A percentile compares a stretch with the other conserved stretches of the same genome.
Conservation (phyloP, 176 grass and related monocot genomes). For the Cenchrus fungigraminus region DNA sequence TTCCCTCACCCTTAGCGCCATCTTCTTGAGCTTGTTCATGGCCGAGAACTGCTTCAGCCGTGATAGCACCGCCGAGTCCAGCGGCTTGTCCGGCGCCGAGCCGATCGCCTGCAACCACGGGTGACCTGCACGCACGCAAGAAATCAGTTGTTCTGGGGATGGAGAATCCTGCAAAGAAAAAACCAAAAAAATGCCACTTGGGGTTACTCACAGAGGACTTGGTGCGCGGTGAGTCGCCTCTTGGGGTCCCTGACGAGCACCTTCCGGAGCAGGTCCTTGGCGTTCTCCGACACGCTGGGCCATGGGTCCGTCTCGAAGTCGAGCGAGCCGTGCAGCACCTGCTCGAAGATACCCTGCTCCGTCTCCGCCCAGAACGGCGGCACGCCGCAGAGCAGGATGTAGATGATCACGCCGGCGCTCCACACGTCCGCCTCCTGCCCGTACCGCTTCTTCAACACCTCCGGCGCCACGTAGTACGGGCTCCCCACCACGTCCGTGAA, state of each 20-base stretch:
- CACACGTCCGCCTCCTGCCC: constrained; percentile 61
- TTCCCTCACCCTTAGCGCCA: constrained; percentile 55
- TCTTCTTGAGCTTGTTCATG: constrained; percentile 68
- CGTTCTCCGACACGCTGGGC: constrained; percentile 48
- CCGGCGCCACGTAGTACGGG: constrained; percentile 64
- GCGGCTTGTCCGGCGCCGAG: constrained; percentile 51
- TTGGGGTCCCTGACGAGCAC: constrained; percentile 59
- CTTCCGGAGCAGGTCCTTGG: constrained; percentile 57
- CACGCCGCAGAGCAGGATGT: constrained; percentile 62
- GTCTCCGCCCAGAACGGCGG: constrained; percentile 68
- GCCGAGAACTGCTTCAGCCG: constrained; percentile 62
- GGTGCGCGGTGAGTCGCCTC: constrained; percentile 49
- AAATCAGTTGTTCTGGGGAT: too few relatives aligned
- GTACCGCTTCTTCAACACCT: constrained; percentile 60
- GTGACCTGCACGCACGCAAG: constrained; percentile 23
- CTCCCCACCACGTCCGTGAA: constrained; percentile 61
- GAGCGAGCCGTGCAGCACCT: constrained; percentile 57
- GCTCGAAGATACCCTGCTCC: constrained; percentile 67
- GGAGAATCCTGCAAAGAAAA: neutral
- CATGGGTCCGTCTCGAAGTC: constrained; percentile 62
- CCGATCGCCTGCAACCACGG: constrained; percentile 49
- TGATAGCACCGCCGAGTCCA: constrained; percentile 60
- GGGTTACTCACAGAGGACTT: constrained; percentile 48
- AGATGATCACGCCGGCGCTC: constrained; percentile 58
- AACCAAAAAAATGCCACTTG: too few relatives aligned